Conservation (phyloP, 768 basidiomycete species). For the Lactifluus volemus region DNA sequence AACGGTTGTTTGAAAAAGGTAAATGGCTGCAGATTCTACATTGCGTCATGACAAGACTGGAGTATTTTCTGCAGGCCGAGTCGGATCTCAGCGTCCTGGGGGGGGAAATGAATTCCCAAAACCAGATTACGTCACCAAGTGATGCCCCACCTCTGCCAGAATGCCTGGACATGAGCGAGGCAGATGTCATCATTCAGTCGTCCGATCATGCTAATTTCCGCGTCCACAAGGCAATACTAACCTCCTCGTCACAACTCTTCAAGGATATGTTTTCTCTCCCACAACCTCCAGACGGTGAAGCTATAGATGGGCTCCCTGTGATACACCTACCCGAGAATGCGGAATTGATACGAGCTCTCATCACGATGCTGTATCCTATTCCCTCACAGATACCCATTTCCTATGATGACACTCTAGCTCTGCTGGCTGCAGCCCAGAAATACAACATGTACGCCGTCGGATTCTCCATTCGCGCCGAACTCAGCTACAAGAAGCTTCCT, state of each 20-base stretch:
- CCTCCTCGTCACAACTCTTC: slow-evolving; percentile 8
- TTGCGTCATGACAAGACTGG: neutral
- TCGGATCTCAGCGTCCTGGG: neutral
- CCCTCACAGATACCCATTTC: neutral
- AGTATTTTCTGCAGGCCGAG: neutral
- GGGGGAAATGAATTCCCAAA: neutral
- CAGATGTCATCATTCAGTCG: neutral
- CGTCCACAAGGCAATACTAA: slow-evolving; percentile 7
- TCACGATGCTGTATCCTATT: slow-evolving; percentile 11
- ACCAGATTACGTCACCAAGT: neutral
- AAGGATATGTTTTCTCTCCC: slow-evolving; percentile 17
- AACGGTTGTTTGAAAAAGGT: neutral
- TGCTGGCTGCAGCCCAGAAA: slow-evolving; percentile 19
- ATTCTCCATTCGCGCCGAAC: neutral
- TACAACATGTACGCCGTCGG: slow-evolving; percentile 19
- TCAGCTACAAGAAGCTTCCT: neutral
- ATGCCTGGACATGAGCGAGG: neutral
- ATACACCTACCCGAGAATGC: slow-evolving; percentile 3
- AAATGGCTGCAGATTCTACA: neutral
- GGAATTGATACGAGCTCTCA: neutral
- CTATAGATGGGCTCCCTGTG: neutral
- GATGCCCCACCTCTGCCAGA: neutral
- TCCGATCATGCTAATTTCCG: slow-evolving; percentile 6
- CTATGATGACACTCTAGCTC: neutral
- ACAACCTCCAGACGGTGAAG: neutral